Base-by-base conservation (phyloP, 257 asterid species). In the Prunella vulgaris region DNA sequence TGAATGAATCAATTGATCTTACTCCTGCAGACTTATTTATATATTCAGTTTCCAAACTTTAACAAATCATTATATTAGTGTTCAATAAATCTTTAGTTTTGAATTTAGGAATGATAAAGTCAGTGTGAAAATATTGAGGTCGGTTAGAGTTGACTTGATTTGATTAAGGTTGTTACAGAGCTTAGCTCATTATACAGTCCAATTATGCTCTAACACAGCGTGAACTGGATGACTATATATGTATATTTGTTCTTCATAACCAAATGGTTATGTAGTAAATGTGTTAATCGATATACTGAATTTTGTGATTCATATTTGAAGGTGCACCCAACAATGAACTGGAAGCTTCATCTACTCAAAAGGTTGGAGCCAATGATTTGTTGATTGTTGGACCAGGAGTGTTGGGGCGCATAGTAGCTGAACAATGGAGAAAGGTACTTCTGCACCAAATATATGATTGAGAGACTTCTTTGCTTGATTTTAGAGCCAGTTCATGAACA, bases 381-480 rank as follows among this genome's bases (percentile, higher is more conserved):
- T 77, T 93, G 85, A 91, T 93, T 37, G 88, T 93, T 72, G 99
- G 99, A 69, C 97, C 99, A 2, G 99, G 99, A 51, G 97, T 93
- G 76, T 81, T 93, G 53, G 99, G 99, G 38, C 96, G 96, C 42
- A 77, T 88, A 46, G 94, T 93, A 54, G 97, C 99, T 67, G 89
- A 89, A 75, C 83, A 86, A 82, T 93, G 97, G 99, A 79, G 87
- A 77, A 76, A 89, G 95, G 99, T 93, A 86, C n/a, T 53, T 68
- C 7, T 56, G 51, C 15, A 15, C 9, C 52, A 20, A 56, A 52
- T 51, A 5, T 62, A 65, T 48, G 32, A 63, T 46, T 24, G 18
- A 9, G 22, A 18, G n/a, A 58, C 10, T 61, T 66, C 25, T 79
- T 49, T 67, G 66, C 60, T 65, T 60, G n/a, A 30, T 27, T 59